Conservation (phyloP, 164 flowering plant genomes). For the Chimonanthus praecox region DNA sequence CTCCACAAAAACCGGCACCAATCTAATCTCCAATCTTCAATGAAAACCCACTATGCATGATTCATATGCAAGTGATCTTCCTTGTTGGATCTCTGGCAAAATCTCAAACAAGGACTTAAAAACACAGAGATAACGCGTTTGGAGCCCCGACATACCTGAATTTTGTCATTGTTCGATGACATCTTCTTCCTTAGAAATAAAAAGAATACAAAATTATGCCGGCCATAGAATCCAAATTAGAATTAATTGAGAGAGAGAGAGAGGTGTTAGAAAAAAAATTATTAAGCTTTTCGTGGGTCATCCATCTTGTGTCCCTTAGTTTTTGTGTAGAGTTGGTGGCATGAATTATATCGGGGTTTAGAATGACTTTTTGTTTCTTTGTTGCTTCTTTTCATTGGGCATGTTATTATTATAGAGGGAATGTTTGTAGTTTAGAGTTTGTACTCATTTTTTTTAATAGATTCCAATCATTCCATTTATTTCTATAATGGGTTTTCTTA, state of each 20-base stretch:
- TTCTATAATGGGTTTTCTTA: background rate
- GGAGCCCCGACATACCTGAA: background rate
- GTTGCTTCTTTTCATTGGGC: background rate
- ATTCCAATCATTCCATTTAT: background rate
- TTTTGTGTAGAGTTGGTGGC: background rate
- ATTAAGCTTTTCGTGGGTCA: background rate
- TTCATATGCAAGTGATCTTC: background rate
- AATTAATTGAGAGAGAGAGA: background rate
- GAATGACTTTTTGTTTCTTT: background rate
- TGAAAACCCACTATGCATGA: background rate
- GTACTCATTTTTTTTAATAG: background rate
- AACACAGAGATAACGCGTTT: background rate
- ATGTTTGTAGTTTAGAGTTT: no score
- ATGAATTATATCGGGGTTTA: background rate
- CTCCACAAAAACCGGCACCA: background rate
- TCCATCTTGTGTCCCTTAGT: background rate
- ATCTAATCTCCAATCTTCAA: background rate
- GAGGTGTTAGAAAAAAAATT: background rate
- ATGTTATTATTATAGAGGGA: background rate
- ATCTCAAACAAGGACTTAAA: background rate
- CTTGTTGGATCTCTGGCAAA: background rate
- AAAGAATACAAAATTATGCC: constrained; percentile 6
- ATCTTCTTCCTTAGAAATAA: background rate
- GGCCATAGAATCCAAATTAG: background rate
- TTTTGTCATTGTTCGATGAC: background rate